Evolutionary conservation across 1,284 basidiomycete genomes (phyloP).

Genomic region (Trametes hirsuta): DNA sequence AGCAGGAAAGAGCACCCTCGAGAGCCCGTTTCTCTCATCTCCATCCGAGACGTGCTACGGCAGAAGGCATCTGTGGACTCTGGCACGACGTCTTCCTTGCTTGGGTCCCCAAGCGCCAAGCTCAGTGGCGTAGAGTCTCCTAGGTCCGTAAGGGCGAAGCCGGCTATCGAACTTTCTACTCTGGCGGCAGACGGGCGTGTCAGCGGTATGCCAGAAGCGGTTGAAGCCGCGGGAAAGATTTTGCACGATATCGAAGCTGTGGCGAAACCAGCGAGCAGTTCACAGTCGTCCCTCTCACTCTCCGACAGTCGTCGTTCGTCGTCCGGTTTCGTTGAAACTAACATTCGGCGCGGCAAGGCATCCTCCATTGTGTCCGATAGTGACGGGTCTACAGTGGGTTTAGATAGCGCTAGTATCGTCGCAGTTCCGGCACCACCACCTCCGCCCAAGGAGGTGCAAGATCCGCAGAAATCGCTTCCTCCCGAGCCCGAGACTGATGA

Average conservation of each 20-base stretch:
- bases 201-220: slow-evolving; percentile 39
- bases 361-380: slow-evolving; percentile 46
- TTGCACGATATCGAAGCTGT: slow-evolving; percentile 52
- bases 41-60: slow-evolving; percentile 62
- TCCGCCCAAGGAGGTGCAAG: slow-evolving; percentile 20
- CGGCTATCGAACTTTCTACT: slow-evolving; percentile 58
- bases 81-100: slow-evolving; percentile 15
- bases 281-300: slow-evolving; percentile 23
- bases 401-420: slow-evolving; percentile 19
- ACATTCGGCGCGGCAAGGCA: slow-evolving; percentile 42
- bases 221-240: slow-evolving; percentile 48
- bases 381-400: slow-evolving; percentile 41
- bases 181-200: slow-evolving; percentile 56
- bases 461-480: background rate
- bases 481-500: slow-evolving; percentile 5
- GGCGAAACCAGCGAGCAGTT: slow-evolving; percentile 21
- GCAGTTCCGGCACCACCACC: slow-evolving; percentile 28
- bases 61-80: slow-evolving; percentile 45
- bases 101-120: slow-evolving; percentile 12
- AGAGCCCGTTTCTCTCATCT: slow-evolving; percentile 58
- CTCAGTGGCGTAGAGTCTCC: slow-evolving; percentile 31
- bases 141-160: slow-evolving; percentile 58
- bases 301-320: slow-evolving; percentile 28
- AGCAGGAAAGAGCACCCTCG: slow-evolving; percentile 64
- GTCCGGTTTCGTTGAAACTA: slow-evolving; percentile 41